Evolutionary conservation across 2,329 filamentous ascomycete genomes (phyloP).

Genomic region (Fusarium proliferatum): DNA sequence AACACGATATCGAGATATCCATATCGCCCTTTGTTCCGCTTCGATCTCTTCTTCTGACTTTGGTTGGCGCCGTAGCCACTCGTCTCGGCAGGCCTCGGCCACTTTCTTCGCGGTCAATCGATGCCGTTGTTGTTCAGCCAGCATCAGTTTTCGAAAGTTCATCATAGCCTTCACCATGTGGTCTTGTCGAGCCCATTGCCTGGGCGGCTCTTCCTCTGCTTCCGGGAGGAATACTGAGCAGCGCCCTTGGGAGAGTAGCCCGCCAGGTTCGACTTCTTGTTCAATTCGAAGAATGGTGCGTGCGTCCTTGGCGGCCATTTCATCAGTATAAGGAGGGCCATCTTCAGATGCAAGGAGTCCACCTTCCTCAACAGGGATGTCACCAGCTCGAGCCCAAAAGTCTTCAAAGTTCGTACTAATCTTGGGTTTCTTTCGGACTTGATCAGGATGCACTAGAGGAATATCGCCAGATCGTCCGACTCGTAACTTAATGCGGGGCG

Average conservation of each 20-base stretch:
- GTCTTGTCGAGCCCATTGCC: slow-evolving; percentile 88
- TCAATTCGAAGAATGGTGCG: slow-evolving; percentile 75
- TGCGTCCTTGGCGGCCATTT: slow-evolving; percentile 76
- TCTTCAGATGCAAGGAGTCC: slow-evolving; percentile 67
- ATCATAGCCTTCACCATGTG: slow-evolving; percentile 83
- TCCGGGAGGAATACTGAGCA: slow-evolving; percentile 82
- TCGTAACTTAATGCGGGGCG: slow-evolving; percentile 62
- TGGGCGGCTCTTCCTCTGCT: slow-evolving; percentile 75
- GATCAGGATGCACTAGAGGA: slow-evolving; percentile 69
- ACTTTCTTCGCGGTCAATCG: slow-evolving; percentile 80
- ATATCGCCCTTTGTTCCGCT: slow-evolving; percentile 77
- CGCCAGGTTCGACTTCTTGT: slow-evolving; percentile 78
- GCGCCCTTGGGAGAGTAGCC: slow-evolving; percentile 75
- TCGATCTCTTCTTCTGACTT: slow-evolving; percentile 85
- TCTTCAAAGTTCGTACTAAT: slow-evolving; percentile 67
- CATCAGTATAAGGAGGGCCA: slow-evolving; percentile 67
- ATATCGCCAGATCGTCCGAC: slow-evolving; percentile 55
- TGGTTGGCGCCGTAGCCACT: slow-evolving; percentile 78
- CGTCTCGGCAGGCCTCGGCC: slow-evolving; percentile 81
- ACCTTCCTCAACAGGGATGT: slow-evolving; percentile 67
- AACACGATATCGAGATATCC: slow-evolving; percentile 75
- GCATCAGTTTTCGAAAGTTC: slow-evolving; percentile 83
- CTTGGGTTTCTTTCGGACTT: slow-evolving; percentile 64
- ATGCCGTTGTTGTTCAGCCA: slow-evolving; percentile 82
- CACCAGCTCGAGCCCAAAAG: slow-evolving; percentile 63